Evolutionary conservation across 2,329 filamentous ascomycete genomes (phyloP), one percentile per base, ranked within the genome.

Genomic region (Remersonia thermophila): DNA sequence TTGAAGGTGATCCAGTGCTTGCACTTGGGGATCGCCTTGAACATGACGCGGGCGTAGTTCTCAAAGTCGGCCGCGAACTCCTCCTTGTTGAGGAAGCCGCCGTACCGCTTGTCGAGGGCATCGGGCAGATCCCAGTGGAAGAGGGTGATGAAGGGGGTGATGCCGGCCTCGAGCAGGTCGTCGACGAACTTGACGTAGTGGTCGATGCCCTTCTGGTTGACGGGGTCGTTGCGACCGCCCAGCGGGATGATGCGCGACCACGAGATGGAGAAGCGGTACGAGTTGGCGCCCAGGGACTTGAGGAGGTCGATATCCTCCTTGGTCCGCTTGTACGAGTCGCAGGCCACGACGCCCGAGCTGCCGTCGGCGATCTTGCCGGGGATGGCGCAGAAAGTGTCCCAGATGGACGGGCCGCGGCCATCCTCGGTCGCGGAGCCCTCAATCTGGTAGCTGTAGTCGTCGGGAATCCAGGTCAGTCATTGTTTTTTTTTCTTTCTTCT

Each of bases 1-100:
- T 91, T 91, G 63, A 89, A 85, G 17, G 83, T 91, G 57, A 87
- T 83, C 85, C 85, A 93, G 60, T 83, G 70, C 65, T 85, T 84
- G 51, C 86, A 83, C 57, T 78, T 80, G 36, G 77, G 71, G 33
- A 93, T 67, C 1, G 77, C 73, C 54, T 79, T 69, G 63, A 86
- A 93, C 50, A 84, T 66, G 32, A 84, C 66, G 43, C 79, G 76
- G 8, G 84, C 80, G 54, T 87, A 93, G 59, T 80, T 64, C 48
- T 80, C 78, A 54, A 77, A 93, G 61, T 93, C 85, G 40, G 78
- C 71, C 3, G 82, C 76, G 57, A 91, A 93, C 61, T 93, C 84
- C 30, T 77, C 67, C 55, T 82, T 79, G 67, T 86, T 84, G 47
- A 91, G 62, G 37, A 86, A 69, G 14, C 85, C 85, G 17, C 81